Base-by-base conservation (phyloP, 805 yeast genomes). In the Maudiozyma turicensis region DNA sequence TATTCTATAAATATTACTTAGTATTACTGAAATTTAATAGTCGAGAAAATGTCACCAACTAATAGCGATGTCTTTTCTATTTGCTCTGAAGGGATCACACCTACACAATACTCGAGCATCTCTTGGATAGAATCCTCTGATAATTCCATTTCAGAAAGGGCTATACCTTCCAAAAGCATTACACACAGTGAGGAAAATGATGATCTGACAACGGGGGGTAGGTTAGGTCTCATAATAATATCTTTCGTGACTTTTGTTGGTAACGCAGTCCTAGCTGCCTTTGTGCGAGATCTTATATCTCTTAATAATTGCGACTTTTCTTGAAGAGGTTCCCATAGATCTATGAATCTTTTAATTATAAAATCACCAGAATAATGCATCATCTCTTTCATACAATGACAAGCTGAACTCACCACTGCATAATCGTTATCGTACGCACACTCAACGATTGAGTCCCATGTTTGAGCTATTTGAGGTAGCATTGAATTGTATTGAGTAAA, bases 401-500 rank as follows among this genome's bases (percentile, higher is more conserved):
- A 58, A 4, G 66, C 58, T 14, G 53, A 49, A 35, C 54, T 57
- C 3, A 52, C 60, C 11, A 63, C 50, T 3, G 62, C 51, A 45
- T 45, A 56, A 46, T 64, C 68, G 1, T 48, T 32, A 34, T 52
- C 53, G 15, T 59, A 30, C 1, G 57, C 37, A 33, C 58, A 54
- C 11, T 52, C 52, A 8, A 55, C 60, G 5, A 60, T 43, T 6
- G 55, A 46, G 40, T 59, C 60, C 69, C 69, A 65, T 8, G 53
- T 48, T 41, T 58, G 59, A 2, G 69, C 67, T 1, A 64, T 58
- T 45, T 63, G 66, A 3, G 67, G 68, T 14, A 65, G 50, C 20
- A 64, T 43, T 5, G 61, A 57, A 38, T 56, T 55, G 41, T 63
- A 55, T 43, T 65, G 67, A 0, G 84, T 72, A 0, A 86, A 76